These are phyloP conservation scores for Wickerhamomyces sp. DNA, from an alignment of 1,139 yeast species.

Conservation along the genomic window DNA sequence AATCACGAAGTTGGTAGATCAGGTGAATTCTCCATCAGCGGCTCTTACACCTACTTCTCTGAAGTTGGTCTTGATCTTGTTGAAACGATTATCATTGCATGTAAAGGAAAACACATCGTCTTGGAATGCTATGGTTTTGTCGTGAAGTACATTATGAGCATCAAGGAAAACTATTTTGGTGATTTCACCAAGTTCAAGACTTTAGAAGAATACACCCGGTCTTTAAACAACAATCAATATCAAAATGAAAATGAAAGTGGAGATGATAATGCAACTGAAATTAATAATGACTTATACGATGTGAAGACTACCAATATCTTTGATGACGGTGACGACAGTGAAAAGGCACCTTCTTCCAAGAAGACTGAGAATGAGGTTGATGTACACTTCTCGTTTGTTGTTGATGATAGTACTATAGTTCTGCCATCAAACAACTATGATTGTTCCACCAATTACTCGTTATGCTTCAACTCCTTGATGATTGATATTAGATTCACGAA, in stretches of 20 bases:
- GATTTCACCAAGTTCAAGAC: conserved; percentile 80
- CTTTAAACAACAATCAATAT: not conserved
- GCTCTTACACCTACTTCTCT: conserved; percentile 60
- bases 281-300: conserved; percentile 1
- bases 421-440: conserved; percentile 74
- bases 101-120: conserved; percentile 62
- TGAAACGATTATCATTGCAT: conserved; percentile 62
- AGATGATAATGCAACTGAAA: not conserved
- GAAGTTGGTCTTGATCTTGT: conserved; percentile 59
- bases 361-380: conserved; percentile 73
- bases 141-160: conserved; percentile 66
- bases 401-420: conserved; percentile 62
- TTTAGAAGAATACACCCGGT: conserved; percentile 51
- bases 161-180: conserved; percentile 88
- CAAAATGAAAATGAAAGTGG: not conserved
- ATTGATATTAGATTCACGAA: conserved; percentile 83
- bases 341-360: conserved; percentile 27
- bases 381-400: conserved; percentile 64
- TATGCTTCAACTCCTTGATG: conserved; percentile 62
- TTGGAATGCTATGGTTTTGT: conserved; percentile 76
- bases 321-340: too few species aligned
- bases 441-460: conserved; percentile 53
- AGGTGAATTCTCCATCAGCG: conserved; percentile 52
- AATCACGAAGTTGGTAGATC: conserved; percentile 63
- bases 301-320: too few species aligned